These are phyloP conservation scores for Protomyces inundatus DNA, from an alignment of 1,139 yeast species.

Conservation along the genomic window DNA sequence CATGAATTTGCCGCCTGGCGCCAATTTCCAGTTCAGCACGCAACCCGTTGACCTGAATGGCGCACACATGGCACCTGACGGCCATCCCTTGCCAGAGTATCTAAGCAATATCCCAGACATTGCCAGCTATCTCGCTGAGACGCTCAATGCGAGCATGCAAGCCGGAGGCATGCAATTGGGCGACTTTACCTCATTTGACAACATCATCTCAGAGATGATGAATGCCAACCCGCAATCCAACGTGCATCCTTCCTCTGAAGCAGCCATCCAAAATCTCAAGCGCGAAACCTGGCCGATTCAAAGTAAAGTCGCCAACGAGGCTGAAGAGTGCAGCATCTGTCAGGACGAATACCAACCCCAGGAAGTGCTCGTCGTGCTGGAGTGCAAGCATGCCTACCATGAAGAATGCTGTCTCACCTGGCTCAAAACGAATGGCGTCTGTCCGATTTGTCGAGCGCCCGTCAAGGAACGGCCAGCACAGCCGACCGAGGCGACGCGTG, in stretches of 20 bases:
- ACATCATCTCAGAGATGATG: conserved; percentile 19
- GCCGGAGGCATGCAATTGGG: not conserved
- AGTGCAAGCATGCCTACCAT: conserved; percentile 17
- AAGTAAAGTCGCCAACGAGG: not conserved
- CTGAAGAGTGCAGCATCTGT: conserved; percentile 19
- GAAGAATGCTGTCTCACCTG: conserved; percentile 21
- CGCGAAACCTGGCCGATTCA: not conserved
- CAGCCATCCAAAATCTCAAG: not conserved
- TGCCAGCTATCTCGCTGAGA: conserved; percentile 11
- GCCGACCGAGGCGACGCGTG: too few relatives aligned
- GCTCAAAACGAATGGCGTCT: conserved; percentile 14
- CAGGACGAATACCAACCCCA: conserved; percentile 8
- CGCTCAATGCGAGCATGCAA: conserved; percentile 1
- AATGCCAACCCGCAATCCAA: conserved; percentile 21
- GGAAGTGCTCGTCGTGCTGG: conserved; percentile 6
- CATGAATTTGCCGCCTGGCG: not conserved
- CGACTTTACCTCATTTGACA: conserved; percentile 17
- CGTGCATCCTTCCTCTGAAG: conserved; percentile 1
- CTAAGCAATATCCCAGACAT: conserved; percentile 7
- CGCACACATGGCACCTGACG: not conserved
- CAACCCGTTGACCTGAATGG: not conserved
- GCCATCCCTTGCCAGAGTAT: not conserved
- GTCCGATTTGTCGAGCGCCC: conserved; percentile 23
- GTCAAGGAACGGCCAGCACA: not conserved
- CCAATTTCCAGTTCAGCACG: not conserved